Evolutionary conservation across 1,284 basidiomycete species (phyloP).

Genomic region (Xanthoconium separans): DNA sequence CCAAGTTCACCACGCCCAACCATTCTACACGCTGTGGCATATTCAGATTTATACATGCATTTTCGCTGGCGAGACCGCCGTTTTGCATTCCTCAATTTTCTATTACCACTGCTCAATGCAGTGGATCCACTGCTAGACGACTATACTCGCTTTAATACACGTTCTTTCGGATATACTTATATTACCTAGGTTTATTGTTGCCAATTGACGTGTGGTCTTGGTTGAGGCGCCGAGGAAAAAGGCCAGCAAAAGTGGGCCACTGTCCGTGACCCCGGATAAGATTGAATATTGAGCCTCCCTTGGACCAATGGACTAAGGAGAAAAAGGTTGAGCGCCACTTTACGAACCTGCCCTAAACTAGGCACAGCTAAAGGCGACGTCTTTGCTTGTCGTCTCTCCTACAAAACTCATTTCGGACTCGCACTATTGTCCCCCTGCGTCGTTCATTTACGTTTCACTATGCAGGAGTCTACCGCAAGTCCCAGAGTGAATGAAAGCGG

Average conservation of each 20-base stretch:
- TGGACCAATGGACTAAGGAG: too few relatives aligned
- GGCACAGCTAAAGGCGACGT: background rate
- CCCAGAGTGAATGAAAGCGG: slow-evolving; percentile 36
- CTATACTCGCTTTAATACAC: slow-evolving; percentile 25
- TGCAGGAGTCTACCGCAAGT: slow-evolving; percentile 53
- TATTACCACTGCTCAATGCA: background rate
- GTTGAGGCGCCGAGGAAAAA: too few relatives aligned
- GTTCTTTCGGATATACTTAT: slow-evolving; percentile 20
- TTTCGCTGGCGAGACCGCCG: slow-evolving; percentile 7
- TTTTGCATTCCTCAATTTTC: background rate
- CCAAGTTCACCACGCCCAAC: background rate
- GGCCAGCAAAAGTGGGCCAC: too few relatives aligned
- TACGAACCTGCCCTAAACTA: slow-evolving; percentile 26
- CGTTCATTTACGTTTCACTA: slow-evolving; percentile 16
- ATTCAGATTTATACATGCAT: background rate
- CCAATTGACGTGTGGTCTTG: too few relatives aligned
- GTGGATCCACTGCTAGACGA: slow-evolving; percentile 7
- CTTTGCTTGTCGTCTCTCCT: background rate
- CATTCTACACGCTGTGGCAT: background rate
- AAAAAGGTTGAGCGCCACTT: too few relatives aligned
- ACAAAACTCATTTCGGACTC: slow-evolving; percentile 45
- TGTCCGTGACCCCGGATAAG: too few relatives aligned
- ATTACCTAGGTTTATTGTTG: slow-evolving; percentile 3
- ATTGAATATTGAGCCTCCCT: too few relatives aligned
- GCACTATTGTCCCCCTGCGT: slow-evolving; percentile 55